phyloP scores from a whole-genome alignment of 305 asterid genomes.

The Petunia hybrid region DNA sequence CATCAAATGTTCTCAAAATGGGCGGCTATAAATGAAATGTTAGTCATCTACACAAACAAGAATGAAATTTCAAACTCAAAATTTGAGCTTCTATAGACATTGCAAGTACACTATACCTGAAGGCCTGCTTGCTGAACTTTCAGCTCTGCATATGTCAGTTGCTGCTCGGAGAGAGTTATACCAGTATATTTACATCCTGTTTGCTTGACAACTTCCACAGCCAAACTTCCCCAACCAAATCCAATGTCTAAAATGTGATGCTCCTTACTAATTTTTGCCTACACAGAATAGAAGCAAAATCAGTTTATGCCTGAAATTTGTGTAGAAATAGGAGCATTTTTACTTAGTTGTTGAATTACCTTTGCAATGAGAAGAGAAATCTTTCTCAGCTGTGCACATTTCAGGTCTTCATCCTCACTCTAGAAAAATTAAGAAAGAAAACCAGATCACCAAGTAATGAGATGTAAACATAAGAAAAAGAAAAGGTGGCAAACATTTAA shows the following conservation, averaged over 20 bases:
- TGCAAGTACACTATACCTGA: constrained; percentile 35
- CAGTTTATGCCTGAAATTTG: background rate
- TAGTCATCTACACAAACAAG: background rate
- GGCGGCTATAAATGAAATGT: background rate
- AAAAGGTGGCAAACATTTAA: background rate
- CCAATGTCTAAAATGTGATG: constrained; percentile 87
- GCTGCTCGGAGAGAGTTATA: constrained; percentile 78
- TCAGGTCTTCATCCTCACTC: constrained; percentile 75
- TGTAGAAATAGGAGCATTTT: background rate
- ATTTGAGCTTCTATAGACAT: background rate
- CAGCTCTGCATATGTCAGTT: constrained; percentile 64
- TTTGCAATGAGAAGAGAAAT: constrained; percentile 64
- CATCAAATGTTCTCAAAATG: background rate
- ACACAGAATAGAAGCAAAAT: background rate
- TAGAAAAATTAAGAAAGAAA: constrained; percentile 53
- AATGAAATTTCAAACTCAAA: background rate
- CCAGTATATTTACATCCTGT: constrained; percentile 88
- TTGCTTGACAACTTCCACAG: constrained; percentile 73
- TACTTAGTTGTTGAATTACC: constrained; percentile 42
- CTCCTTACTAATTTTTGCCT: constrained; percentile 68
- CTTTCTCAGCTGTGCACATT: constrained; percentile 73
- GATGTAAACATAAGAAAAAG: constrained; percentile 27
- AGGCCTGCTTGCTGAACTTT: constrained; percentile 78
- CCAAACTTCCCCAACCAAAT: constrained; percentile 89
- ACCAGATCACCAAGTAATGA: constrained; percentile 28